phyloP scores from a whole-genome alignment of 1,139 yeast genomes.

The Yamadazyma diospyri region DNA sequence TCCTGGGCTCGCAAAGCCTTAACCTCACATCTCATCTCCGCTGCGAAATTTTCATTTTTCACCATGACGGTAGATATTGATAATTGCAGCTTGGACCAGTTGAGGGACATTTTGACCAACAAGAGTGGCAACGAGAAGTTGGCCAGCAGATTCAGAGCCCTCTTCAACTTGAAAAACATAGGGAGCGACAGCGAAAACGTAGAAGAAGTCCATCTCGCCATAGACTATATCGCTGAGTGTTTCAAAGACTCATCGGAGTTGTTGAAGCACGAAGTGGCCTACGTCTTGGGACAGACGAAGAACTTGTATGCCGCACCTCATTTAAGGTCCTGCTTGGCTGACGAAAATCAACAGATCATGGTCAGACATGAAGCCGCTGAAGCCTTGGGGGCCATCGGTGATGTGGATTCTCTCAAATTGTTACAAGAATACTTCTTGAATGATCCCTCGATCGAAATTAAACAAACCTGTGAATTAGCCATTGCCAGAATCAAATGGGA shows the following conservation, averaged over 20 bases:
- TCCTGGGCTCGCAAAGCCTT: background rate
- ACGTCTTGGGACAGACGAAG: conserved; percentile 95
- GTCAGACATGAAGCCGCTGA: conserved; percentile 99
- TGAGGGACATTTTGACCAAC: conserved; percentile 68
- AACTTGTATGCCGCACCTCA: conserved; percentile 74
- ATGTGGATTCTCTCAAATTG: conserved; percentile 65
- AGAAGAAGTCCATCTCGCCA: conserved; percentile 55
- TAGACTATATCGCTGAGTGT: conserved; percentile 78
- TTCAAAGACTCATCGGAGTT: conserved; percentile 86
- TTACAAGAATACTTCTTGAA: conserved; percentile 59
- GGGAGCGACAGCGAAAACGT: conserved; percentile 62
- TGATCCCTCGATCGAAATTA: conserved; percentile 83
- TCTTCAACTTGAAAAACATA: conserved; percentile 81
- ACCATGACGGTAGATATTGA: conserved; percentile 40
- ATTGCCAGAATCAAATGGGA: conserved; percentile 94
- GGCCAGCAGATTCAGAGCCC: conserved; percentile 88
- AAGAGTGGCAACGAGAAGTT: conserved; percentile 64
- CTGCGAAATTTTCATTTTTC: conserved; percentile 5
- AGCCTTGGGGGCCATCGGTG: conserved; percentile 95
- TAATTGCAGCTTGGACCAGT: conserved; percentile 56
- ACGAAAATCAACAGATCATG: conserved; percentile 79
- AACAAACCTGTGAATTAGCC: conserved; percentile 97
- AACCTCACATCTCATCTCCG: conserved; percentile 5
- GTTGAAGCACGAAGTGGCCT: conserved; percentile 95
- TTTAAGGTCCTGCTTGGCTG: conserved; percentile 67